phyloP scores from a whole-genome alignment of 2,329 filamentous ascomycete species.

The Aspergillus brasiliensis region DNA sequence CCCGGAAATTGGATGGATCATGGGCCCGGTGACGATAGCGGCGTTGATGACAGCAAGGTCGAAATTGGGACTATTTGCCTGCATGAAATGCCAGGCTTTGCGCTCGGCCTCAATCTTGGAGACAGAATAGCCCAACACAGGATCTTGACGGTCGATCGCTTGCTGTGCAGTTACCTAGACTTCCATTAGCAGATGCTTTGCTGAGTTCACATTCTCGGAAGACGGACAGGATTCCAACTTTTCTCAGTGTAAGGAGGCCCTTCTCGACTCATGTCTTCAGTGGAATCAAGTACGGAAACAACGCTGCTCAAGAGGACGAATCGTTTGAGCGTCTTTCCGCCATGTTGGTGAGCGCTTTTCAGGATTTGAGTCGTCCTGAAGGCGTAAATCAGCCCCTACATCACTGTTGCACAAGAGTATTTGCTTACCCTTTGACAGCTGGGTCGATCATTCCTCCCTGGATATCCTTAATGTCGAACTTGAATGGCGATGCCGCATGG shows the following conservation, averaged over 20 bases:
- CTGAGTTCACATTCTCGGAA: neutral
- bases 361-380: conserved; percentile 21
- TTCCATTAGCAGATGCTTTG: neutral
- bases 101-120: conserved; percentile 18
- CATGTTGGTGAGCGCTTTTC: conserved; percentile 11
- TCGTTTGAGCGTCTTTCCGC: conserved; percentile 15
- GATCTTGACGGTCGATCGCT: conserved; percentile 15
- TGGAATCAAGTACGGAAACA: conserved; percentile 32
- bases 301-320: conserved; percentile 42
- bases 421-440: conserved; percentile 46
- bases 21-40: conserved; percentile 26
- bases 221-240: conserved; percentile 23
- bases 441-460: conserved; percentile 58
- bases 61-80: conserved; percentile 12
- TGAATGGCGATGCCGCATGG: conserved; percentile 64
- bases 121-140: conserved; percentile 19
- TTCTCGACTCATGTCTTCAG: conserved; percentile 19
- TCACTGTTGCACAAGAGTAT: conserved; percentile 43
- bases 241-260: conserved; percentile 29
- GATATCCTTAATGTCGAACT: conserved; percentile 46
- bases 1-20: conserved; percentile 23
- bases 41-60: conserved; percentile 23
- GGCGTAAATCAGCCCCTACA: neutral
- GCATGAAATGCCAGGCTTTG: conserved; percentile 21
- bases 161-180: conserved; percentile 19